Evolutionary conservation across 2,329 filamentous ascomycete species (phyloP), one percentile per base, ranked within the genome.

Genomic region (Teratosphaeria zuluensis): DNA sequence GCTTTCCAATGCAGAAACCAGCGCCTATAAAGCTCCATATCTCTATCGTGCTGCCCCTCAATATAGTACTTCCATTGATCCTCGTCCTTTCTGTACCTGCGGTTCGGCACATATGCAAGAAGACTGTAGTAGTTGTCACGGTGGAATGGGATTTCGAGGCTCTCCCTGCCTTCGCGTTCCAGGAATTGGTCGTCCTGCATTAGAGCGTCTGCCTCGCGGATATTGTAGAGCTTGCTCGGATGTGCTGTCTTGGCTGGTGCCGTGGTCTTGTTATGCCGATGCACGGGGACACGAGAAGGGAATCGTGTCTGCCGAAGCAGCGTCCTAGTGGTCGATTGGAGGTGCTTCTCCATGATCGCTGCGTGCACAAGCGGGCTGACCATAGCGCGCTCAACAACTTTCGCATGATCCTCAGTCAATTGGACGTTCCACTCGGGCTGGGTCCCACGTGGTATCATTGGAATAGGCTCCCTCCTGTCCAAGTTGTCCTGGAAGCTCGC

Each of bases 91-190:
- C 70, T 76, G 82, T 82, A 85, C 53, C 75, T 77, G 24, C 83
- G 74, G 61, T 81, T 81, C 0, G 83, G 83, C 54, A 84, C 64
- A 62, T 81, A 84, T 1, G 79, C 79, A 66, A 84, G 76, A 31
- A 85, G 74, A 73, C 81, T 77, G 65, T 85, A 82, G 64, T 84
- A 85, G 53, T 80, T 78, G 59, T 85, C 83, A 24, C 83, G 72
- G 55, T 80, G 76, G 58, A 76, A 83, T 0, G 81, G 81, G 11
- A 82, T 77, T 56, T 83, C 80, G 11, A 79, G 65, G 0, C 77
- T 79, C 0, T 76, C 74, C 3, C 80, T 81, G 0, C 82, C 82
- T 24, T 73, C 74, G 16, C 78, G 72, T 21, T 75, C 72, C 12
- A 85, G 68, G 58, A 84, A 85, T 0, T 59, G 63, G 62, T 85